Evolutionary conservation across 2,329 filamentous ascomycete species (phyloP).

Genomic region (Bisporella sp.): DNA sequence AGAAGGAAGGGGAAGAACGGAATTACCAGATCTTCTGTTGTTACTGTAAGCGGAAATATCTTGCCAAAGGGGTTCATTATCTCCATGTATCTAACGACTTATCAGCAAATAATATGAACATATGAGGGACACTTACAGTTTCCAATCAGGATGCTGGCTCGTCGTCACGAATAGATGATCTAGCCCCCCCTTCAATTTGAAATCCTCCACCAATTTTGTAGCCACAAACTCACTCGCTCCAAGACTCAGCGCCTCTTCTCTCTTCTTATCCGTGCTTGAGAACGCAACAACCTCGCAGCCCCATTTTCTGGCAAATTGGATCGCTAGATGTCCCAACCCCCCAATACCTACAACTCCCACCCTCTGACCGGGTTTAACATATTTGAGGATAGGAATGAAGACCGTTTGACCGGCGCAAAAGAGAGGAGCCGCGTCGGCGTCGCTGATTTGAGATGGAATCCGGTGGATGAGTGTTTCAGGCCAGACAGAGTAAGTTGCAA

Average conservation of each 20-base stretch:
- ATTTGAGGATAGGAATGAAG: slow-evolving; percentile 28
- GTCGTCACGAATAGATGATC: slow-evolving; percentile 26
- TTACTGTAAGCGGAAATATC: slow-evolving; percentile 60
- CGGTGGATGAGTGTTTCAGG: slow-evolving; percentile 32
- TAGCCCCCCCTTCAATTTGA: slow-evolving; percentile 23
- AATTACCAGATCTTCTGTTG: slow-evolving; percentile 36
- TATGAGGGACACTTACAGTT: slow-evolving; percentile 55
- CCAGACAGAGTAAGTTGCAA: slow-evolving; percentile 33
- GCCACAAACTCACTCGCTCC: slow-evolving; percentile 57
- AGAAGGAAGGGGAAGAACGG: slow-evolving; percentile 23
- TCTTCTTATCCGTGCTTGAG: slow-evolving; percentile 53
- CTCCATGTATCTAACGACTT: too few species aligned
- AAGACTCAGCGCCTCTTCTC: slow-evolving; percentile 51
- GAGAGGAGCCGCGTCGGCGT: slow-evolving; percentile 35
- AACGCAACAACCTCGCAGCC: slow-evolving; percentile 54
- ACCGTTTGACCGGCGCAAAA: slow-evolving; percentile 41
- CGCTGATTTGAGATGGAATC: slow-evolving; percentile 32
- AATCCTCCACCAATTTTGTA: slow-evolving; percentile 31
- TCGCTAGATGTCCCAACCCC: slow-evolving; percentile 55
- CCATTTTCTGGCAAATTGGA: slow-evolving; percentile 57
- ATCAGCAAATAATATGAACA: too few species aligned
- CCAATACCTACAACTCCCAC: slow-evolving; percentile 46
- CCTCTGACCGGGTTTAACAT: slow-evolving; percentile 23
- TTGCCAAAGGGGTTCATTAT: slow-evolving; percentile 41
- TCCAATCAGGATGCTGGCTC: slow-evolving; percentile 44